phyloP scores from a whole-genome alignment of 768 basidiomycete species.

The Coprinellus micaceus region DNA sequence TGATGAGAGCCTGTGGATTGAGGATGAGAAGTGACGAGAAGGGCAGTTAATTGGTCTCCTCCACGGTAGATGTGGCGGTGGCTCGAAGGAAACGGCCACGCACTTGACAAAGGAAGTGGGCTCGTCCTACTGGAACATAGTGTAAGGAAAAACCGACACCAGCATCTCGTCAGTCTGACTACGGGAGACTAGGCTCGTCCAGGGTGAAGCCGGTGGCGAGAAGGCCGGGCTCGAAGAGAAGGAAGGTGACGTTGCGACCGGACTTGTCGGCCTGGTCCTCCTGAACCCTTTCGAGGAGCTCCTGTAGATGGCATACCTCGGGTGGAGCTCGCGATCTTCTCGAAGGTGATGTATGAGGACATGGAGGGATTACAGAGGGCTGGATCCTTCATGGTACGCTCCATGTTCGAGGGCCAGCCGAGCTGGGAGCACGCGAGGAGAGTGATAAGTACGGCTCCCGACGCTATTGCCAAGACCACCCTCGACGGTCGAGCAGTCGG shows the following conservation, averaged over 20 bases:
- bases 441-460: slow-evolving; percentile 97
- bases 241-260: slow-evolving; percentile 91
- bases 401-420: slow-evolving; percentile 99
- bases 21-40: background rate
- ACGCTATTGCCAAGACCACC: slow-evolving; percentile 98
- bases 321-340: slow-evolving; percentile 99
- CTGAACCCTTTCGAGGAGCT: slow-evolving; percentile 90
- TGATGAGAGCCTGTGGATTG: slow-evolving; percentile 17
- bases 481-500: slow-evolving; percentile 92
- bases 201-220: slow-evolving; percentile 95
- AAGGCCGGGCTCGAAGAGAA: slow-evolving; percentile 95
- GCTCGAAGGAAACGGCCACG: slow-evolving; percentile 47
- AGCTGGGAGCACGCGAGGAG: slow-evolving; percentile 95
- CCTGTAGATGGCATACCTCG: slow-evolving; percentile 89
- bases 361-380: slow-evolving; percentile 93
- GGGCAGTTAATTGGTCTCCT: slow-evolving; percentile 80
- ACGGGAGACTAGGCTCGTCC: slow-evolving; percentile 92
- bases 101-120: slow-evolving; percentile 93
- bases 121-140: no score
- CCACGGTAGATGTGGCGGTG: slow-evolving; percentile 83
- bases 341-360: slow-evolving; percentile 98
- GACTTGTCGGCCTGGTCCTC: slow-evolving; percentile 99
- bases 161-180: no score
- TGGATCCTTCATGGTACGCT: slow-evolving; percentile 99
- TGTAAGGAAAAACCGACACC: no score